Evolutionary conservation across 306 rosid species (phyloP), one percentile per base, ranked within the genome.

Genomic region (Leucaena leucocephala): DNA sequence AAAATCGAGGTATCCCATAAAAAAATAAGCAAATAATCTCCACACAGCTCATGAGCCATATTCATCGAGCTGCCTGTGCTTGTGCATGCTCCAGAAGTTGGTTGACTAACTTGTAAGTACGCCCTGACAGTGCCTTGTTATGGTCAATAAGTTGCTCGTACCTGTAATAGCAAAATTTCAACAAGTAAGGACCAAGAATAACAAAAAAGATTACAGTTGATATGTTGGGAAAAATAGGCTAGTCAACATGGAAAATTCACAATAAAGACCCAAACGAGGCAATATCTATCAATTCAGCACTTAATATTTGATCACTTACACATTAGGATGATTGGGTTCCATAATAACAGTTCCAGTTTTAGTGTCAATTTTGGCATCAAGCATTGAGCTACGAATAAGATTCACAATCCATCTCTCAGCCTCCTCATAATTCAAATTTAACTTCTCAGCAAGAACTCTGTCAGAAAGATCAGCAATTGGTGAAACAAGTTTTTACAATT

Each of bases 361-460:
- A 3, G 98, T 83, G 80, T 95, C 97, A 55, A 95, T 89, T 84
- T 90, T 95, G 38, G 92, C 94, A 78, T 90, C 94, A 46, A 90
- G 94, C 86, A 88, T 90, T 74, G 94, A 90, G 76, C 84, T 80
- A 44, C 89, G 88, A 27, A 88, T 89, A 33, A 90, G 91, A 80
- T 90, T 90, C 63, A 85, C 89, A 85, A 95, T 92, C 98, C 97
- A 95, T 78, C 93, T 90, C 91, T 95, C 97, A 42, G 98, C 97
- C 61, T 90, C 98, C 86, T 95, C 97, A 35, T 92, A 91, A 71
- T 92, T 92, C 84, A 95, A 80, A 87, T 91, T 95, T 74, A 95
- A 70, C 82, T 95, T 95, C 85, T 91, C 97, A 11, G 98, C 97
- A 68, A 95, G 98, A 69, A 92, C 92, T 8, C 98, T 95, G 91